Base-by-base conservation (phyloP, 441 rosid genomes). In the Gossypium gossypioides region DNA sequence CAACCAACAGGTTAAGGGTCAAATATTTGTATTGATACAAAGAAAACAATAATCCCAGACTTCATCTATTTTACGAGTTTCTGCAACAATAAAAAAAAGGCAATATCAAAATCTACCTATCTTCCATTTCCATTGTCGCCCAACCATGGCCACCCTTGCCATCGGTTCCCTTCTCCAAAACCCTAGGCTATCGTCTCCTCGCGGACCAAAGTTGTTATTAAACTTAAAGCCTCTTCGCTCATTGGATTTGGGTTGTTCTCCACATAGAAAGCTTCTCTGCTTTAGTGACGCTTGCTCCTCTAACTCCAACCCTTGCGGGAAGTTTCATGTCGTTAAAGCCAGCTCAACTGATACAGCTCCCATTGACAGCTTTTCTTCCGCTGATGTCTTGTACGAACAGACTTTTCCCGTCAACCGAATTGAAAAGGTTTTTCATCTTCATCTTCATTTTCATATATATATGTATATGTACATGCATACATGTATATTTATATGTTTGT, bases 321-420 rank as follows among this genome's bases (percentile, higher is more conserved):
- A 77, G 58, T 52, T 77, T 73, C 72, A 52, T 68, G 34, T 64
- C 10, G 32, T 83, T 68, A 81, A 72, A 22, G 95, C 96, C 55
- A 80, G 72, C 77, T 80, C 91, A 0, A 72, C 81, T 48, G 86
- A 77, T 64, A 72, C 89, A 3, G 83, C 93, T n/a, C 54, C 80
- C 7, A 69, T 76, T 56, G 81, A 81, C 56, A 74, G 88, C 44
- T 71, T 70, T 54, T 78, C 91, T 52, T 79, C 88, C 42, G 71
- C 71, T 34, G 87, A 77, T 59, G 76, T 83, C 22, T 9, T 84
- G 46, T 87, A 85, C 78, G 78, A 84, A 75, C 83, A 90, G 66
- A 84, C 71, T 46, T 87, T 94, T 74, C 84, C 93, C 15, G 84
- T 92, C 64, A 72, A 78, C 72, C 87, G 87, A 67, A 84, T 84